phyloP scores from a whole-genome alignment of 495 filamentous ascomycete species.

The Cercophora samala region DNA sequence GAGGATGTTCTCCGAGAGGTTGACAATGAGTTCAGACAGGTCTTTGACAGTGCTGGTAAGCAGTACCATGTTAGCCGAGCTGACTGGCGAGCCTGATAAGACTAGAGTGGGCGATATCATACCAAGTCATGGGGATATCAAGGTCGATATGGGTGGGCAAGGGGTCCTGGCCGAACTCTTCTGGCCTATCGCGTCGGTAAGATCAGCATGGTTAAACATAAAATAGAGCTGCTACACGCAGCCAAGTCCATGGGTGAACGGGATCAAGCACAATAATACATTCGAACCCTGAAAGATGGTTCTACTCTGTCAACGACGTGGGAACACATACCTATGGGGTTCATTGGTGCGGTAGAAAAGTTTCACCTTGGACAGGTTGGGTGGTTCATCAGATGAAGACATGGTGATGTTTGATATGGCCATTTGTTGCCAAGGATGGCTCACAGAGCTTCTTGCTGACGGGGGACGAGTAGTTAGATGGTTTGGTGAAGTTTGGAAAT shows the following conservation, averaged over 20 bases:
- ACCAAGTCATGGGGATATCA: background rate
- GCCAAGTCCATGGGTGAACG: too few species aligned
- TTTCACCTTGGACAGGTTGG: slow-evolving; percentile 75
- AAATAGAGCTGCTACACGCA: too few species aligned
- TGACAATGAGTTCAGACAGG: slow-evolving; percentile 62
- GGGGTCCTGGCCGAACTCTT: slow-evolving; percentile 53
- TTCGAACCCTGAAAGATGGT: too few species aligned
- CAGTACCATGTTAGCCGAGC: slow-evolving; percentile 25
- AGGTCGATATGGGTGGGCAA: background rate
- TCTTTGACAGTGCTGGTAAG: slow-evolving; percentile 76
- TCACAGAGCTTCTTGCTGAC: background rate
- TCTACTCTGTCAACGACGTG: too few species aligned
- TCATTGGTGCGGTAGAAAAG: slow-evolving; percentile 76
- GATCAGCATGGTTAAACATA: slow-evolving; percentile 8
- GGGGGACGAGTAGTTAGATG: background rate
- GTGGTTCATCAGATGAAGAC: background rate
- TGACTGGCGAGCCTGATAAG: background rate
- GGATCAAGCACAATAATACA: slow-evolving; percentile 2
- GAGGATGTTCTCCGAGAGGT: slow-evolving; percentile 47
- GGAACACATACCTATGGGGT: slow-evolving; percentile 61
- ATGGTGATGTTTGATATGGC: background rate
- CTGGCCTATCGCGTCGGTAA: slow-evolving; percentile 44
- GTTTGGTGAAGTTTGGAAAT: background rate
- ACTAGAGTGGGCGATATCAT: background rate
- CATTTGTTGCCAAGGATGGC: background rate